Base-by-base conservation (phyloP, 768 basidiomycete species). In the Myochromella boudieri region DNA sequence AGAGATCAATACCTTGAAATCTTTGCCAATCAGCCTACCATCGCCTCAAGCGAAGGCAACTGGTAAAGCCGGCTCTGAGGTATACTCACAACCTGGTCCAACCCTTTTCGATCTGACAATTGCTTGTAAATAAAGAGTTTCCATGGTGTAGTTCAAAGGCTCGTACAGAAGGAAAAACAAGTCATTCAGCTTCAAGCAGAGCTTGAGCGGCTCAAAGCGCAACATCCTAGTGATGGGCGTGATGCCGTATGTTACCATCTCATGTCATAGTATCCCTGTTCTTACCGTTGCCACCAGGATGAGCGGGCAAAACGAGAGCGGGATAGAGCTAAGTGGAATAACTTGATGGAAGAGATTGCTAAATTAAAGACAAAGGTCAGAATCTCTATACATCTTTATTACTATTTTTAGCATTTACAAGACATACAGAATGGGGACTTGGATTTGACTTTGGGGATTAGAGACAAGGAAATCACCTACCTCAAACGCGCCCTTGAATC, bases 401-500 rank as follows among this genome's bases (percentile, higher is more conserved):
- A 33, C 4, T 27, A 15, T 32, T 42, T 25, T 18, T 21, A 24
- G 11, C 10, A 20, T 34, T 56, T 34, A 55, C n/a, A 22, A 44
- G 18, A 12, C 21, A 17, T 31, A 11, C 57, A 93, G 87, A 72
- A 72, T 36, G 64, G 64, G 2, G 82, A 85, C 34, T 64, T 82
- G 39, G 82, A 82, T 34, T 64, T 57, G 3, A 54, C 64, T 2
- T 36, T 81, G 2, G 64, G 63, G 3, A 65, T 69, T 44, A 87
- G 84, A 58, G 80, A 86, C 52, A 92, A 91, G 59, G 87, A 93
- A 46, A 74, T 86, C 26, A 54, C 76, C 0, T 89, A 85, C 56
- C 75, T 94, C 29, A 91, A 91, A 59, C 84, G 86, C 11, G 87
- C 91, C n/a, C 70, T 97, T 28, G 90, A 93, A 63, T 86, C 88